Conservation (phyloP, 345 rosid species). For the Odontarrhena argentea region DNA sequence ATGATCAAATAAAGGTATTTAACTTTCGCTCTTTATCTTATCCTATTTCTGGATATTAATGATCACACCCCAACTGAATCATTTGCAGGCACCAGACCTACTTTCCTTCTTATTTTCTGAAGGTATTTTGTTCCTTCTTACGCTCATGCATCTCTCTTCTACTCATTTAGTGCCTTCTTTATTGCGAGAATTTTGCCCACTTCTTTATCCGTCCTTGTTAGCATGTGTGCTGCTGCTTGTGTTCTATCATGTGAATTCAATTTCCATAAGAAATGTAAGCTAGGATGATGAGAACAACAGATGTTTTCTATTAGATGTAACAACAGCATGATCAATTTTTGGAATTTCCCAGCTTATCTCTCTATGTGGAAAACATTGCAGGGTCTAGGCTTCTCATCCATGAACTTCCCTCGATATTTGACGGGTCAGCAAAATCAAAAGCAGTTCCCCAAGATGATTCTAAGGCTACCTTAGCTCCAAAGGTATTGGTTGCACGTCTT, state of each 20-base stretch:
- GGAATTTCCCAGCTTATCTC: conserved; percentile 1
- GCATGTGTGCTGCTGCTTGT: too few relatives aligned
- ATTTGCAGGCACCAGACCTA: conserved; percentile 84
- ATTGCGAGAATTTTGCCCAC: too few relatives aligned
- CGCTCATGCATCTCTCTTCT: background rate
- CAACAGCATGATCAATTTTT: background rate
- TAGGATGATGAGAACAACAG: too few relatives aligned
- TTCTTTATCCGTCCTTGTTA: too few relatives aligned
- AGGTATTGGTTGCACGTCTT: conserved; percentile 47
- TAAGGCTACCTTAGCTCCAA: conserved; percentile 85
- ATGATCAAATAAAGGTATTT: conserved; percentile 80
- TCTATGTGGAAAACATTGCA: conserved; percentile 36
- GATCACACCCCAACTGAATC: conserved; percentile 17
- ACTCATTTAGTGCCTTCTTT: background rate
- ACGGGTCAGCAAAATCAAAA: conserved; percentile 72
- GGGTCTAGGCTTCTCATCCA: conserved; percentile 79
- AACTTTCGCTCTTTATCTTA: background rate
- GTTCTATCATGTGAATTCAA: too few relatives aligned
- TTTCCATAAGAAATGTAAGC: too few relatives aligned
- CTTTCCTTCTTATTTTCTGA: conserved; percentile 67
- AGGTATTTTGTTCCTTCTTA: conserved; percentile 47
- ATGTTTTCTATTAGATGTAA: too few relatives aligned
- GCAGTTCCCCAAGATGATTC: conserved; percentile 89
- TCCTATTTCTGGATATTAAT: background rate
- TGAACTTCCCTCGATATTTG: conserved; percentile 75